Evolutionary conservation across 2,329 filamentous ascomycete species (phyloP).

Genomic region (Penicillium sp.): DNA sequence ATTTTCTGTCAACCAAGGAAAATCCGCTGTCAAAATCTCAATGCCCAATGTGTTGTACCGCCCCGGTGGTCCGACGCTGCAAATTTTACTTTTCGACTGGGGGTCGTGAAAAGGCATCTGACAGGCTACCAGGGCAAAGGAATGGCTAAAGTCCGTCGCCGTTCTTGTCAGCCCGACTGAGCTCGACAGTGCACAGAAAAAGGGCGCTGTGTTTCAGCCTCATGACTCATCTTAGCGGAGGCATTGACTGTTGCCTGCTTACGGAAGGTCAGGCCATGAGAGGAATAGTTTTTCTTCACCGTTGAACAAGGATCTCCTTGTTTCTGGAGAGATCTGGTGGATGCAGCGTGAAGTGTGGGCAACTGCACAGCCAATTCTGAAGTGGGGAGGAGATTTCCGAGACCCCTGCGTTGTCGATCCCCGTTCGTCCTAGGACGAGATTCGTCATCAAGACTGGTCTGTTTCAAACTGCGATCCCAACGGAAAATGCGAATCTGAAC

Average conservation of each 20-base stretch:
- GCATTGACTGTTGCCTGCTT: not conserved
- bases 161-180: not conserved
- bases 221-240: not conserved
- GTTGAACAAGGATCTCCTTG: not conserved
- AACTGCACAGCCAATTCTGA: not conserved
- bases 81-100: slow-evolving; percentile 1
- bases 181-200: not conserved
- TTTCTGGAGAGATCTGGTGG: not conserved
- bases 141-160: not conserved
- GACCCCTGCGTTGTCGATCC: slow-evolving; percentile 6
- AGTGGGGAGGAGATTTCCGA: not conserved
- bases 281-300: not conserved
- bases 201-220: not conserved
- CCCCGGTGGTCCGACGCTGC: not conserved
- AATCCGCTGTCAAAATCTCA: not conserved
- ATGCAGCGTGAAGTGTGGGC: too few species aligned
- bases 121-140: not conserved
- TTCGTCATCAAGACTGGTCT: not conserved
- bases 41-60: not conserved
- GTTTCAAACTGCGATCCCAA: not conserved
- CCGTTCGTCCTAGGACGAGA: not conserved
- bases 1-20: not conserved
- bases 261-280: not conserved
- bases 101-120: not conserved
- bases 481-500: not conserved